Evolutionary conservation across 169 alveolate species (phyloP), one percentile per base, ranked within the genome.

Genomic region (Eimeria brunetti): DNA sequence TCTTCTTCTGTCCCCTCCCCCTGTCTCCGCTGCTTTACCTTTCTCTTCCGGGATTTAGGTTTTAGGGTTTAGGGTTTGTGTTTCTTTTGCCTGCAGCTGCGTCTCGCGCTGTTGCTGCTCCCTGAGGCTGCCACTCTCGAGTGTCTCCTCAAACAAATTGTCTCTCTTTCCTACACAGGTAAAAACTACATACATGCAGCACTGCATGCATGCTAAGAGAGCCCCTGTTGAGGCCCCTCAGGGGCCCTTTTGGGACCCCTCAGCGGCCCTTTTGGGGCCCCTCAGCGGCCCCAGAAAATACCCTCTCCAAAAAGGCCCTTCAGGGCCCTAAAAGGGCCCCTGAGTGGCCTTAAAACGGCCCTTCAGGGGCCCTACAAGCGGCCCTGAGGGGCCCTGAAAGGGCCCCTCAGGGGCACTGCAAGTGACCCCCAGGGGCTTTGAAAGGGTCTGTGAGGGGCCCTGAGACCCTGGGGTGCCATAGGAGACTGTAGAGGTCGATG

Each of bases 61-160:
- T 62, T 62, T 22, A 62, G 73, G 73, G 73, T 62, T 27, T 62
- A 62, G 84, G 49, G 84, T 2, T 41, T 20, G 64, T 41, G 64
- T 9, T 22, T 33, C 20, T 18, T 24, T 67, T 78, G 64, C 46
- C 7, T 78, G 56, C 88, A 78, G 88, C 88, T 78, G 56, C 88
- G 88, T 8, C 88, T 78, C 27, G 88, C 88, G 27, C 60, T 78
- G 64, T n/a, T 78, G 88, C 88, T 78, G 58, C 88, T 78, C 46
- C 88, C 88, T 49, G 67, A 78, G 7, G 60, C 7, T 0, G 88
- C 46, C 0, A 46, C 44, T 0, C 88, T 78, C 20, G 41, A 46
- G 56, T 49, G 64, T 49, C 88, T 78, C 44, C 60, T 78, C n/a
- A 51, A 0, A 41, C 67, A 78, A 22, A 78, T 78, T 16, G 88